phyloP scores from a whole-genome alignment of 306 rosid species.

The Dicorynia guianensis region DNA sequence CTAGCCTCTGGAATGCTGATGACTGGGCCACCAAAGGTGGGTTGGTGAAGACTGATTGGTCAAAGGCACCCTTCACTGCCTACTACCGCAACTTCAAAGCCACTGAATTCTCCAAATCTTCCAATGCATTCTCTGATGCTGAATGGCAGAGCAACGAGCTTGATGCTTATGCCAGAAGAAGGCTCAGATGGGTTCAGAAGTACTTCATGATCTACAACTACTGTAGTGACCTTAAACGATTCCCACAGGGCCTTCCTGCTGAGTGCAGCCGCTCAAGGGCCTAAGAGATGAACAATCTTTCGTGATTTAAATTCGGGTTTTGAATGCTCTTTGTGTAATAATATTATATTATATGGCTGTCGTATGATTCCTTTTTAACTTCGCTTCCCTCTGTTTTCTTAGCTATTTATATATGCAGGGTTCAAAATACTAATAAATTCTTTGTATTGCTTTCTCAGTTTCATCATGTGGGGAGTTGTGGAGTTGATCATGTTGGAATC shows the following conservation, averaged over 20 bases:
- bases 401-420: neutral
- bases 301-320: neutral
- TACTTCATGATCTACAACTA: conserved; percentile 91
- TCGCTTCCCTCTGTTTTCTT: neutral
- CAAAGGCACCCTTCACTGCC: conserved; percentile 85
- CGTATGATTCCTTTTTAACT: conserved; percentile 31
- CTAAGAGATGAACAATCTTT: neutral
- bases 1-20: conserved; percentile 84
- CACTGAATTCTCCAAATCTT: conserved; percentile 36
- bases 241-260: conserved; percentile 71
- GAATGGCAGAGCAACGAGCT: conserved; percentile 61
- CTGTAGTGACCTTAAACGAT: conserved; percentile 76
- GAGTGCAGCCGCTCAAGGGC: conserved; percentile 62
- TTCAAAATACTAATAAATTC: conserved; percentile 41
- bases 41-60: conserved; percentile 82
- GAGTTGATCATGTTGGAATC: conserved; percentile 17
- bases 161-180: conserved; percentile 71
- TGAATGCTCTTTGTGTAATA: conserved; percentile 1
- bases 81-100: conserved; percentile 78
- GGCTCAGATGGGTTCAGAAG: conserved; percentile 86
- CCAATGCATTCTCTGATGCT: conserved; percentile 49
- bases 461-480: neutral
- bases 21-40: conserved; percentile 94
- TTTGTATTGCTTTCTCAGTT: conserved; percentile 12
- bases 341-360: conserved; percentile 16